Base-by-base conservation (phyloP, 441 rosid genomes). In the Aquilaria agallochum region DNA sequence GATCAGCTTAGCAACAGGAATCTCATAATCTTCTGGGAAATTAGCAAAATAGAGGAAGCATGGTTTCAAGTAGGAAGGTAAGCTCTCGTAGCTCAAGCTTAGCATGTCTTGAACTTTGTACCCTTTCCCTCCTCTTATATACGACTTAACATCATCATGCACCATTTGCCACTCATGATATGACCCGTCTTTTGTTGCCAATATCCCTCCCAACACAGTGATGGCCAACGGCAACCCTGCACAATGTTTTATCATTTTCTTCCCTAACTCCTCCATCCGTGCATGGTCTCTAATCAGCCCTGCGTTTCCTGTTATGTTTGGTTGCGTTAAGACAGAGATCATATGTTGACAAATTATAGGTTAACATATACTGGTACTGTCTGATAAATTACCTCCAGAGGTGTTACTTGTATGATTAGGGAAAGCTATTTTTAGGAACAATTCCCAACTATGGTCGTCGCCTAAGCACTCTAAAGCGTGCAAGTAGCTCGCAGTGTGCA, bases 31-130 rank as follows among this genome's bases (percentile, higher is more conserved):
- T 46, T 61, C 60, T 13, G 40, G 56, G 30, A 71, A 71, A 20
- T 60, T 70, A 36, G 70, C 70, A 12, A 45, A 33, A 61, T 65
- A 61, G 30, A 56, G 58, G 53, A 71, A 49, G 53, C 74, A 65
- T 36, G 31, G 56, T 12, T 12, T 66, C 50, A 71, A 56, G 46
- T 65, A 34, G 53, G 27, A 33, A 12, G 67, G 56, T 60, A 66
- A 65, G n/a, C 45, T 31, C 5, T 56, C 11, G 27, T 51, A 47
- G 40, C 56, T 31, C 8, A 60, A 15, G 34, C 31, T 52, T 57
- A 65, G 51, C 27, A 53, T 27, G 11, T 56, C 67, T 3, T 40
- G 44, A 40, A 40, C 44, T 9, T 40, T 7, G 44, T 5, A 40
- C 44, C 44, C 44, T 40, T 40, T 9, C 9, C 44, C 44, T 40